Evolutionary conservation across 305 asterid genomes (phyloP), one percentile per base, ranked within the genome.

Genomic region (Fraxinus latifolia): DNA sequence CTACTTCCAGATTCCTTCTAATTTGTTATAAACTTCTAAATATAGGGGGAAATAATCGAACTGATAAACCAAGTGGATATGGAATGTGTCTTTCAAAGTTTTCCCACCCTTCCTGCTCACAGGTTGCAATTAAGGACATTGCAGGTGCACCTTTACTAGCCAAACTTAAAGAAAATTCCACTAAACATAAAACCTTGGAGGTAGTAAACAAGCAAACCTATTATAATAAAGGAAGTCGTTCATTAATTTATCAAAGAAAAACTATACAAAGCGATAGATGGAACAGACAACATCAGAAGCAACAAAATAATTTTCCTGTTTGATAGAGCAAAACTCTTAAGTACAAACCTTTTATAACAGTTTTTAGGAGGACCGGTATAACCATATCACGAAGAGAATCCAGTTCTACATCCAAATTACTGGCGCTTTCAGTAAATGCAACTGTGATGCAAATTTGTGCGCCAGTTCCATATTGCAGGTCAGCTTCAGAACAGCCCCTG

Each of bases 281-380:
- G 33, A 65, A 9, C 68, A 58, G 68, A 19, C n/a, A 37, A 15
- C 62, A 34, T 60, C 74, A 60, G 21, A 37, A 74, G 55, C 60
- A 82, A 74, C 21, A 77, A 60, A 15, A 32, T 4, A 62, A 11
- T 25, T 11, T 27, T 11, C 73, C n/a, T 25, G 32, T 27, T 65
- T 65, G 34, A 27, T 12, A 44, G n/a, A 44, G 55, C 55, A 11
- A 9, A 44, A 44, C 55, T 44, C 17, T 44, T 0, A 5, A 37
- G 5, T 44, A 44, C 80, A 44, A 83, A 94, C 99, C 98, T 94
- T 92, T 96, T 84, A 96, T 80, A 17, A 90, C 91, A 23, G 97
- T 92, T 84, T 84, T 88, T 58, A 94, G 97, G 65, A 96, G 94
- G 83, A 85, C 86, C 0, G 98, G 99, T 14, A 89, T 79, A 88